Percentiles rank a stretch among this genome's conserved stretches.
Evolutionary conservation across 352 stramenopile genomes (phyloP).

Genomic region (Globisporangium spiculum): DNA sequence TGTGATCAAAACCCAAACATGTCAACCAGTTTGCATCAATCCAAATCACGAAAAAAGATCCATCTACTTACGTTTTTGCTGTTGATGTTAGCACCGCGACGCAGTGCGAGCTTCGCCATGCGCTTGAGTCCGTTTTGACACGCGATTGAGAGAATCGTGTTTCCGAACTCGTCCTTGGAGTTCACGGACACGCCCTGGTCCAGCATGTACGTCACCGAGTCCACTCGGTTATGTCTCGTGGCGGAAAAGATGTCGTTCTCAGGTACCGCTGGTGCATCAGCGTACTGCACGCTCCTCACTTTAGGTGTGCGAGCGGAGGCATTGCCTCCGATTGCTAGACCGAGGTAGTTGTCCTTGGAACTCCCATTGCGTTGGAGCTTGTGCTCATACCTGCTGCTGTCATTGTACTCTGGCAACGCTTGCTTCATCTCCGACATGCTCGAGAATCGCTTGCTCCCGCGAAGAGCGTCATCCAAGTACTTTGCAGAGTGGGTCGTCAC

Average conservation of each 20-base stretch:
- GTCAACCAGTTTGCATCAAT: background rate
- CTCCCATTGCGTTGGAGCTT: constrained; percentile 10
- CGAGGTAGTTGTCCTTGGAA: constrained; percentile 29
- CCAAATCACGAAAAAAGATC: background rate
- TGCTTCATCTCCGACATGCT: constrained; percentile 22
- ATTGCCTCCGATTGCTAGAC: constrained; percentile 14
- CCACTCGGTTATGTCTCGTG: constrained; percentile 76
- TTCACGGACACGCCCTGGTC: constrained; percentile 83
- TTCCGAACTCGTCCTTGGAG: constrained; percentile 71
- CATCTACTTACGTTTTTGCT: constrained; percentile 57
- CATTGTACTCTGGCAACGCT: constrained; percentile 13
- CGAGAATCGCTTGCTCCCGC: constrained; percentile 14
- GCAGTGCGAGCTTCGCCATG: constrained; percentile 83
- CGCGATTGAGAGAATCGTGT: constrained; percentile 84
- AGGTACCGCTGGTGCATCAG: constrained; percentile 20
- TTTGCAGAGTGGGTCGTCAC: background rate
- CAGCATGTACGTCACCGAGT: constrained; percentile 84
- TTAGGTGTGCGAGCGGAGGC: background rate
- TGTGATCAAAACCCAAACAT: constrained; percentile 5
- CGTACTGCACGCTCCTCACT: constrained; percentile 9
- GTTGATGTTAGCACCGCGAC: constrained; percentile 87
- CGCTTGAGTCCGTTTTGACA: constrained; percentile 92
- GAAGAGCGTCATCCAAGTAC: constrained; percentile 13
- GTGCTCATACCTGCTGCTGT: constrained; percentile 4
- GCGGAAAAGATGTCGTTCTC: constrained; percentile 88